A percentile compares a stretch with the other conserved stretches of the same genome.
Evolutionary conservation across 306 rosid species (phyloP).

Genomic region (Potentilla sterilis): DNA sequence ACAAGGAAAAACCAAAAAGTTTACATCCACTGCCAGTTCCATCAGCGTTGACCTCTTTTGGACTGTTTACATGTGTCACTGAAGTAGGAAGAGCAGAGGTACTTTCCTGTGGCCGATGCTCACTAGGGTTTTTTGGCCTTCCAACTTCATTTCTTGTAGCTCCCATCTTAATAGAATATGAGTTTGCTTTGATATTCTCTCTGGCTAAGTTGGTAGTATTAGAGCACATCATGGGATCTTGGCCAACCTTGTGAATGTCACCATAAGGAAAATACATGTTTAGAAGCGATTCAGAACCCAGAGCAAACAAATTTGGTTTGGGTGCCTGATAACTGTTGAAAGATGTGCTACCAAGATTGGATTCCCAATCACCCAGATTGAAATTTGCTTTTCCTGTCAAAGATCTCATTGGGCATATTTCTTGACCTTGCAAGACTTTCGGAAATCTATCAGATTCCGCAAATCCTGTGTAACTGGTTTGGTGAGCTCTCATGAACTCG

Average conservation of each 20-base stretch:
- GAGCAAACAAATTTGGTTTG: slow-evolving; percentile 47
- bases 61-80: slow-evolving; percentile 44
- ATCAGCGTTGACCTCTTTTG: slow-evolving; percentile 50
- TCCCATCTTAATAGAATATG: slow-evolving; percentile 46
- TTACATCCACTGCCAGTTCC: slow-evolving; percentile 57
- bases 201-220: slow-evolving; percentile 42
- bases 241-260: slow-evolving; percentile 51
- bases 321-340: slow-evolving; percentile 58
- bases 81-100: slow-evolving; percentile 44
- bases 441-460: slow-evolving; percentile 68
- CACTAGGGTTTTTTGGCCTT: slow-evolving; percentile 34
- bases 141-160: slow-evolving; percentile 49
- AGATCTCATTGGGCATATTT: slow-evolving; percentile 77
- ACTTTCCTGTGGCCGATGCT: slow-evolving; percentile 49
- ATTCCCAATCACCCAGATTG: slow-evolving; percentile 63
- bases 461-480: slow-evolving; percentile 63
- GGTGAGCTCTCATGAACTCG: slow-evolving; percentile 64
- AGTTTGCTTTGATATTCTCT: slow-evolving; percentile 43
- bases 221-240: slow-evolving; percentile 45
- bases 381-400: slow-evolving; percentile 58
- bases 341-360: slow-evolving; percentile 46
- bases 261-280: slow-evolving; percentile 56
- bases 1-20: slow-evolving; percentile 81
- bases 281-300: slow-evolving; percentile 50
- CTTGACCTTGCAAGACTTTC: slow-evolving; percentile 99